These are phyloP conservation scores for Trichophyton simii DNA, from an alignment of 2,329 filamentous ascomycete species.

Conservation along the genomic window DNA sequence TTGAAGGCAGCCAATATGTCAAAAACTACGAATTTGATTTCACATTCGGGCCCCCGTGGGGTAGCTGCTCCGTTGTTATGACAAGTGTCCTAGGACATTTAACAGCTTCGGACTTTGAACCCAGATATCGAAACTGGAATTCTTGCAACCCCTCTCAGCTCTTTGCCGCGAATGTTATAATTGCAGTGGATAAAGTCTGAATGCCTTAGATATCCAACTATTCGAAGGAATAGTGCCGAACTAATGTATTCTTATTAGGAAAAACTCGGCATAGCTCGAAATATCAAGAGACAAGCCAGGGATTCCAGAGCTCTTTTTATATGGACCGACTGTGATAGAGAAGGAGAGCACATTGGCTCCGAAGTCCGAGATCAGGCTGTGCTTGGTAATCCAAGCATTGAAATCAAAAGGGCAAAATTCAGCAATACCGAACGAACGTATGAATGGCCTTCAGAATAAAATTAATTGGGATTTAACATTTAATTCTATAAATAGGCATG, in stretches of 20 bases:
- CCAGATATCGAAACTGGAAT: constrained; percentile 64
- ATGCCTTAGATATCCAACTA: not conserved
- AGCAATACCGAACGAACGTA: constrained; percentile 90
- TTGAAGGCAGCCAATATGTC: constrained; percentile 58
- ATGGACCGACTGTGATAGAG: constrained; percentile 97
- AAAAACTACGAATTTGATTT: constrained; percentile 94
- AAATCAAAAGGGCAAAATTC: constrained; percentile 77
- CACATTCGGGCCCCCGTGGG: constrained; percentile 70
- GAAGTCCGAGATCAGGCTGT: constrained; percentile 76
- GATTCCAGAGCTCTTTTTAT: constrained; percentile 70
- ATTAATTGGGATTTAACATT: not conserved
- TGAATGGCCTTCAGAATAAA: constrained; percentile 22
- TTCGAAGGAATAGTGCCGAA: not conserved
- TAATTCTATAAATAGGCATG: constrained; percentile 48
- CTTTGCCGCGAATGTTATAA: constrained; percentile 67
- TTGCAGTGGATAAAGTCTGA: constrained; percentile 36
- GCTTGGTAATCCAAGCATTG: constrained; percentile 58
- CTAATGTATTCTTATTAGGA: constrained; percentile 38
- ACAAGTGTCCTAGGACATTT: constrained; percentile 87
- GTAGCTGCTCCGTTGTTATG: constrained; percentile 76
- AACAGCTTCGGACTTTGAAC: constrained; percentile 63
- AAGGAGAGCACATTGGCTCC: constrained; percentile 89
- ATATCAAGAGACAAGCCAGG: constrained; percentile 68
- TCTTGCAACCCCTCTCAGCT: constrained; percentile 65
- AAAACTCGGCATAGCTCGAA: constrained; percentile 67